Percentiles rank a stretch among this genome's conserved stretches.
Evolutionary conservation across 139 green algal genomes (phyloP).

Genomic region (Chlorella sp.): DNA sequence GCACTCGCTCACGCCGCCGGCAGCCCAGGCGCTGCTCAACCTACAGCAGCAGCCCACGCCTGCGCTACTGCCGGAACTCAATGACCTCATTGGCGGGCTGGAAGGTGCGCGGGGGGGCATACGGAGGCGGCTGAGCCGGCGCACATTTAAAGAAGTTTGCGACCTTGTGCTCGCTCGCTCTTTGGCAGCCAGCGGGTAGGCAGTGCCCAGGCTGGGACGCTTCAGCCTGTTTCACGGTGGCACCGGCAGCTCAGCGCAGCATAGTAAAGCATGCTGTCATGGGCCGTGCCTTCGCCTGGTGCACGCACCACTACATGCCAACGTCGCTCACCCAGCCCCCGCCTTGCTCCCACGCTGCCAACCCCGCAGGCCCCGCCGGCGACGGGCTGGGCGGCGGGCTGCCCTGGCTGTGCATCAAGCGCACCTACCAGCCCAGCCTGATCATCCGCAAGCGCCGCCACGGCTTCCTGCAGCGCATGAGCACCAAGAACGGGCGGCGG

Average conservation of each 20-base stretch:
- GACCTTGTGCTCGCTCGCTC: neutral
- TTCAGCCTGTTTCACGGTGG: no score
- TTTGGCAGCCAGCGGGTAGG: no score
- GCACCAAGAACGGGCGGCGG: slow-evolving; percentile 38
- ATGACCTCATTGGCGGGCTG: neutral
- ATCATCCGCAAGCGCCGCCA: slow-evolving; percentile 67
- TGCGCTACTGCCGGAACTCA: slow-evolving; percentile 10
- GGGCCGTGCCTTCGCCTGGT: no score
- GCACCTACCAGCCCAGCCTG: slow-evolving; percentile 67
- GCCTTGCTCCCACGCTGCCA: neutral
- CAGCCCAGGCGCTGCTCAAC: slow-evolving; percentile 3
- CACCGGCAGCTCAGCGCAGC: neutral
- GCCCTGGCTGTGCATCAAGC: slow-evolving; percentile 43
- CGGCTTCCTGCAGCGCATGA: slow-evolving; percentile 60
- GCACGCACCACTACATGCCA: neutral
- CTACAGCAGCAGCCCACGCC: slow-evolving; percentile 20
- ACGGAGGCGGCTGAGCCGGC: no score
- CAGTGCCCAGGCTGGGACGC: no score
- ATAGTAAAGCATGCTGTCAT: no score
- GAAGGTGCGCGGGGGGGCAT: neutral
- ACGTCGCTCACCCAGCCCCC: neutral
- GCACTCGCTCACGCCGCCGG: slow-evolving; percentile 16
- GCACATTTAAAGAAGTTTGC: no score
- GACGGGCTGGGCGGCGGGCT: neutral
- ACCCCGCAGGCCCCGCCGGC: slow-evolving; percentile 9